Evolutionary conservation across 2,329 filamentous ascomycete genomes (phyloP).

Genomic region (Aspergillus pseudonomiae): DNA sequence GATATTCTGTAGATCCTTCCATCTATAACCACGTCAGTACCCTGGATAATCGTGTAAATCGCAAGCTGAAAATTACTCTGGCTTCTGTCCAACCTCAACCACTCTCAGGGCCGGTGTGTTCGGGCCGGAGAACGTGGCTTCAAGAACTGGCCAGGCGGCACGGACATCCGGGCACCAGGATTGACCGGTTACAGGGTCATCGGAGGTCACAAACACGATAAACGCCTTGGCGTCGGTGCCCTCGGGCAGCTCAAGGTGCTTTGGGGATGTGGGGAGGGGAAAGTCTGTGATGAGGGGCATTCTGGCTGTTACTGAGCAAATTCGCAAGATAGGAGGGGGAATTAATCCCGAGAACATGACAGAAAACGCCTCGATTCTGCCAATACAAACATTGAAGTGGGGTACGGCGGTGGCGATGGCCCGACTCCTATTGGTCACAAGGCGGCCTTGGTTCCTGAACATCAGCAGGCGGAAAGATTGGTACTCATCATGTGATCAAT

Average conservation of each 20-base stretch:
- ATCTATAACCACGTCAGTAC: slow-evolving; percentile 28
- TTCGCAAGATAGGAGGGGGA: not conserved
- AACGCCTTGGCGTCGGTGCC: slow-evolving; percentile 29
- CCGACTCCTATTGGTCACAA: no score
- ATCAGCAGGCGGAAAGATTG: no score
- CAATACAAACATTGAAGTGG: no score
- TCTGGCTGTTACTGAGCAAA: not conserved
- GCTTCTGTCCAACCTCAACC: slow-evolving; percentile 40
- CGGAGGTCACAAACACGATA: slow-evolving; percentile 42
- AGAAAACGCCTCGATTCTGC: not conserved
- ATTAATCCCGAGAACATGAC: not conserved
- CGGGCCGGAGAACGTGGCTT: slow-evolving; percentile 31
- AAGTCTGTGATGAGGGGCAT: slow-evolving; percentile 35
- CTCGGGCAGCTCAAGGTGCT: slow-evolving; percentile 31
- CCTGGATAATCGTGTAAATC: not conserved
- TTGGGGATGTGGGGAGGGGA: slow-evolving; percentile 21
- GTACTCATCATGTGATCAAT: no score
- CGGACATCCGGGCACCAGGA: slow-evolving; percentile 48
- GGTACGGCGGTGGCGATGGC: no score
- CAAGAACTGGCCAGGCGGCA: slow-evolving; percentile 38
- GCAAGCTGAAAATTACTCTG: slow-evolving; percentile 32
- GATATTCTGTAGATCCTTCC: slow-evolving; percentile 37
- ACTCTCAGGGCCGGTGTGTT: slow-evolving; percentile 30
- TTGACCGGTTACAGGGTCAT: slow-evolving; percentile 38
- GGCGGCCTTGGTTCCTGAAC: no score